Base-by-base conservation (phyloP, 768 basidiomycete species). In the Naematelia aurantialba region DNA sequence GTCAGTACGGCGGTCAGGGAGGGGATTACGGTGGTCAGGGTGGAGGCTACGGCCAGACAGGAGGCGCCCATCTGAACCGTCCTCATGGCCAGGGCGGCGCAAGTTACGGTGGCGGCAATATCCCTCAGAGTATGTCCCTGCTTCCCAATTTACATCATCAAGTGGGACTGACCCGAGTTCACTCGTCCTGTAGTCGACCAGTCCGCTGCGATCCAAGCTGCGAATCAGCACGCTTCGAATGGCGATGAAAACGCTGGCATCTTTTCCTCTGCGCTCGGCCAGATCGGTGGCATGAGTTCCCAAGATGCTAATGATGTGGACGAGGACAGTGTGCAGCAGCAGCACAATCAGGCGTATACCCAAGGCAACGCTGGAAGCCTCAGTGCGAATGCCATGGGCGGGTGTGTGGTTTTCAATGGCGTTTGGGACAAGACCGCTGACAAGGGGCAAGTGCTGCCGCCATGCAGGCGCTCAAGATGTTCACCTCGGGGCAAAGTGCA, bases 371-470 rank as follows among this genome's bases (percentile, higher is more conserved):
- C 82, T 0, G 63, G 67, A 12, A 55, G 50, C 31, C 61, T 91
- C 68, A 81, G 80, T 60, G 87, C 89, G 1, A 78, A 80, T 26
- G 81, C 84, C 13, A 75, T 90, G 59, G 89, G 89, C 19, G 39
- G 52, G 70, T 72, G 51, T 60, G 70, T 60, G 0, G 25, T 26
- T 21, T 21, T 39, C 17, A n/a, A n/a, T n/a, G n/a, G n/a, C n/a
- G n/a, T n/a, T n/a, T n/a, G n/a, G n/a, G n/a, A n/a, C n/a, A n/a
- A n/a, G n/a, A n/a, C n/a, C n/a, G n/a, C n/a, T n/a, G n/a, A n/a
- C n/a, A n/a, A n/a, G n/a, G n/a, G n/a, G n/a, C n/a, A n/a, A 81
- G 86, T 59, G 89, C 89, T 24, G 89, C 89, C 19, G 89, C 89
- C 13, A 76, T 71, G 27, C 69, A 89, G 85, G 81, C 81, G 5